A percentile compares a stretch with the other conserved stretches of the same genome.
Conservation (phyloP, 768 basidiomycete genomes). For the Phylloporus rhodoxanthus region DNA sequence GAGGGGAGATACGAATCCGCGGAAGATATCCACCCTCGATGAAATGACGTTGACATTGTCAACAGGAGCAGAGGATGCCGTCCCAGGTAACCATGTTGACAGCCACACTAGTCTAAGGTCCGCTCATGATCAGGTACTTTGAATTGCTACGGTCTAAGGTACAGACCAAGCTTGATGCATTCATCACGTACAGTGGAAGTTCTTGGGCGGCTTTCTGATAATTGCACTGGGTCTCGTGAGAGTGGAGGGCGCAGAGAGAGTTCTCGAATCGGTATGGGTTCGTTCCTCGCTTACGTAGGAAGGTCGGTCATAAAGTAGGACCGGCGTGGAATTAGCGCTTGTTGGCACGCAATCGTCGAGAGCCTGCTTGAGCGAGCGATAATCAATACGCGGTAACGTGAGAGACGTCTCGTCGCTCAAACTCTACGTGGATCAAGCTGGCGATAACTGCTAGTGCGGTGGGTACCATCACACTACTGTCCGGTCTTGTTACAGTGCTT, state of each 20-base stretch:
- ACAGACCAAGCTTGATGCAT: background rate
- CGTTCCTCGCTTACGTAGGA: conserved; percentile 1
- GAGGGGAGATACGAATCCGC: conserved; percentile 6
- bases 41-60: background rate
- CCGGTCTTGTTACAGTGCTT: background rate
- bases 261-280: background rate
- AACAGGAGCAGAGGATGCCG: background rate
- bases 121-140: background rate
- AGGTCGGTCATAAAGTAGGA: background rate
- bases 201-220: conserved; percentile 2
- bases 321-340: background rate
- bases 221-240: conserved; percentile 8
- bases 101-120: background rate
- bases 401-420: background rate
- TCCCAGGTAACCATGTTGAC: background rate
- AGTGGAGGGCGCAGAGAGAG: background rate
- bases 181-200: conserved; percentile 14
- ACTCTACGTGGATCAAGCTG: background rate
- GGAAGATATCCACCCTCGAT: conserved; percentile 1
- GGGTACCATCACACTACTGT: background rate
- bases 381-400: background rate
- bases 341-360: background rate
- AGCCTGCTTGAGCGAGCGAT: background rate
- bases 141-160: background rate
- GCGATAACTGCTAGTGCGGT: background rate